Evolutionary conservation across 2,329 filamentous ascomycete species (phyloP).

Genomic region (Trichophyton equinum): DNA sequence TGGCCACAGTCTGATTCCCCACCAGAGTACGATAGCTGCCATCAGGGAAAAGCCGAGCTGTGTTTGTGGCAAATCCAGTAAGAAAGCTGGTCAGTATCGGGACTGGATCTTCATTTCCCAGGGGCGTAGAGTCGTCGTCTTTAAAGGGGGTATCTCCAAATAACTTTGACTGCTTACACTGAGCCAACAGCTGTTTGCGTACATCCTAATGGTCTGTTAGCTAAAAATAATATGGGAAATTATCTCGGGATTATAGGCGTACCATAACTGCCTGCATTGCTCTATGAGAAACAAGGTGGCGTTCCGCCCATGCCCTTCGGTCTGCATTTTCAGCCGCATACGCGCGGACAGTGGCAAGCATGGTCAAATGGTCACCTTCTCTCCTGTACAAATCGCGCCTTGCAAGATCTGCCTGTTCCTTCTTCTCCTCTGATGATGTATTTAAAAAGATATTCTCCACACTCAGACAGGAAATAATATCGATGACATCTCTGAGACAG

Average conservation of each 20-base stretch:
- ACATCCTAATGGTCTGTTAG: conserved; percentile 35
- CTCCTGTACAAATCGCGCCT: conserved; percentile 45
- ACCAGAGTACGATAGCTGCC: conserved; percentile 49
- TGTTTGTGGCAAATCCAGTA: conserved; percentile 47
- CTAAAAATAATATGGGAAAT: background rate
- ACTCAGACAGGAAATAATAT: conserved; percentile 59
- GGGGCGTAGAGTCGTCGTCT: conserved; percentile 4
- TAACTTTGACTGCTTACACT: conserved; percentile 40
- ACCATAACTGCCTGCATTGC: conserved; percentile 55
- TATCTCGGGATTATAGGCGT: conserved; percentile 8
- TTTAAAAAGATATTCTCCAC: conserved; percentile 53
- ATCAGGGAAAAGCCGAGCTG: conserved; percentile 47
- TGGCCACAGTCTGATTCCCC: conserved; percentile 49
- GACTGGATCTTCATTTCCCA: conserved; percentile 28
- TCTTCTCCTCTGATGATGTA: conserved; percentile 46
- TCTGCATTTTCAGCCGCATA: conserved; percentile 47
- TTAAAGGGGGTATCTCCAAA: conserved; percentile 19
- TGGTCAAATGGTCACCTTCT: conserved; percentile 52
- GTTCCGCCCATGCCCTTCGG: conserved; percentile 47
- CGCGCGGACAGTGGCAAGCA: conserved; percentile 47
- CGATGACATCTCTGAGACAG: conserved; percentile 71
- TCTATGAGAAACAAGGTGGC: conserved; percentile 48
- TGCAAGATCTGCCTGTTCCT: conserved; percentile 45
- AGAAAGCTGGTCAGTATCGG: conserved; percentile 47
- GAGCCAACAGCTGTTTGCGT: conserved; percentile 47